phyloP scores from a whole-genome alignment of 2,329 filamentous ascomycete species.

The Hypoxylon sp. region DNA sequence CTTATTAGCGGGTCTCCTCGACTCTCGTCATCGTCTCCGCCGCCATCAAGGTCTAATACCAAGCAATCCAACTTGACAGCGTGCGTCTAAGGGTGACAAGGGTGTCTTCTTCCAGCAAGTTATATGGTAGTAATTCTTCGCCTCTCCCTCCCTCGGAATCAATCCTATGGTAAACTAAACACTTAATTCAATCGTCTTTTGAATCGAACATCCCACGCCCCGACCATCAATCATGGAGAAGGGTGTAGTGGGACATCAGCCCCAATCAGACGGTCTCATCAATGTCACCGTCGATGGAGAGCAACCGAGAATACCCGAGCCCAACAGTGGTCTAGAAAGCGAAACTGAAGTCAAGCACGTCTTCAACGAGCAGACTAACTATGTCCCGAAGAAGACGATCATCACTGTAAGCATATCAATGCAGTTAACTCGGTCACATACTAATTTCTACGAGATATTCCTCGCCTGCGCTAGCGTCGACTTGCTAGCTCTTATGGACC shows the following conservation, averaged over 20 bases:
- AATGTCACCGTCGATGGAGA: conserved; percentile 6
- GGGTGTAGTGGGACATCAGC: conserved; percentile 6
- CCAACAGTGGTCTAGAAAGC: conserved; percentile 7
- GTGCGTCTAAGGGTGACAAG: conserved; percentile 7
- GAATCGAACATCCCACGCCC: not conserved
- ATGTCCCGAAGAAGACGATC: conserved; percentile 65
- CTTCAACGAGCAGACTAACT: conserved; percentile 71
- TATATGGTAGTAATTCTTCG: conserved; percentile 20
- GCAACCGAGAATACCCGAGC: conserved; percentile 5
- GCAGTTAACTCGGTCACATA: not conserved
- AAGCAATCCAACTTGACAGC: not conserved
- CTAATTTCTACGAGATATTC: conserved; percentile 63
- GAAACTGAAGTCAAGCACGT: conserved; percentile 49
- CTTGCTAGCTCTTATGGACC: conserved; percentile 69
- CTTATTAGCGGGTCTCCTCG: conserved; percentile 10
- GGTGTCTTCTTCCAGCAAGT: conserved; percentile 1
- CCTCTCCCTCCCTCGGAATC: conserved; percentile 11
- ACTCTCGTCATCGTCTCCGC: conserved; percentile 20
- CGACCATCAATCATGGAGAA: conserved; percentile 32
- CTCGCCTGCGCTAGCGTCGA: conserved; percentile 70
- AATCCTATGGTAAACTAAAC: not conserved
- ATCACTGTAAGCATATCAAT: conserved; percentile 61
- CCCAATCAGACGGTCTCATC: conserved; percentile 23
- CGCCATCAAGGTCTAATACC: conserved; percentile 40
- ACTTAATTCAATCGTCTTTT: not conserved